Conservation (phyloP, 306 rosid genomes). For the Nissolia schottii region DNA sequence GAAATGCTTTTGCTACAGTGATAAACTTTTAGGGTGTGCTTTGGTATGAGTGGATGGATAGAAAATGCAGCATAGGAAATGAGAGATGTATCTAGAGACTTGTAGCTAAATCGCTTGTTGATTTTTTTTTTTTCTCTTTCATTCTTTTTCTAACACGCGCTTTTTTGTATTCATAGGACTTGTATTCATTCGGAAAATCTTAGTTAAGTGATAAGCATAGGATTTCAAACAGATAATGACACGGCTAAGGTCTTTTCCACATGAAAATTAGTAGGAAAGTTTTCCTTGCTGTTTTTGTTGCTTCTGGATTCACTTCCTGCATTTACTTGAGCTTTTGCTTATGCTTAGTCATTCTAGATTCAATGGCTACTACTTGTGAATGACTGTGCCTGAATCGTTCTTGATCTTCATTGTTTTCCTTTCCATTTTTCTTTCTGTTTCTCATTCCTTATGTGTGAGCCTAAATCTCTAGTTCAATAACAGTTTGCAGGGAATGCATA, state of each 20-base stretch:
- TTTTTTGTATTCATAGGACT: neutral
- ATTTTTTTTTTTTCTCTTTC: neutral
- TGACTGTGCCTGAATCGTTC: neutral
- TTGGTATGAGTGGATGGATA: neutral
- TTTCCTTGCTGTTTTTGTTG: neutral
- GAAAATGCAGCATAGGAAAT: neutral
- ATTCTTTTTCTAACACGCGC: neutral
- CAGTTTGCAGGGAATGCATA: slow-evolving; percentile 82
- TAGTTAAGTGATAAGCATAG: neutral
- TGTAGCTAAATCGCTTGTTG: neutral
- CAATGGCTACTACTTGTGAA: neutral
- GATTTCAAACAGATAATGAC: neutral
- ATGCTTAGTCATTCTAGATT: no score
- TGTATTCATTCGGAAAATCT: neutral
- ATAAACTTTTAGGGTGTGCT: neutral
- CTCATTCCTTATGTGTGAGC: neutral
- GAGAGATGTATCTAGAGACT: neutral
- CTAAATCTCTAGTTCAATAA: slow-evolving; percentile 12
- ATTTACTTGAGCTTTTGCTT: neutral
- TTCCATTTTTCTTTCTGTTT: neutral
- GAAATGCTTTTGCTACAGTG: neutral
- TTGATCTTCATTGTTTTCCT: neutral
- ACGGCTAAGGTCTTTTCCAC: neutral
- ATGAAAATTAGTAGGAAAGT: neutral
- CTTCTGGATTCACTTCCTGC: neutral